These are phyloP conservation scores for Dictyostelium purpureum DNA, from an alignment of 78 protist genomes.

Conservation along the genomic window DNA sequence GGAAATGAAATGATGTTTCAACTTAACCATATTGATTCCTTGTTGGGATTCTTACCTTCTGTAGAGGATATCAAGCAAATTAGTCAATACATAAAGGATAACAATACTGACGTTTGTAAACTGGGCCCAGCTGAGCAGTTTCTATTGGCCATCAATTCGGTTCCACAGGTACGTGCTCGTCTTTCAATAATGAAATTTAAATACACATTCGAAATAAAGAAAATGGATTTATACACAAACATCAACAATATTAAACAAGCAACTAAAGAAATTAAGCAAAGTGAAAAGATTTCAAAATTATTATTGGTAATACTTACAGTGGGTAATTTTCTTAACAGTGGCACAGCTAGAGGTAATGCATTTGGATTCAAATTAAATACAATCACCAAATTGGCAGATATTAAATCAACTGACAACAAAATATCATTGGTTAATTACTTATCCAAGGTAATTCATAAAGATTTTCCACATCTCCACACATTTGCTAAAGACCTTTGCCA, in stretches of 20 bases:
- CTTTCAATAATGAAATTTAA: conserved; percentile 49
- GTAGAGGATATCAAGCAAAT: conserved; percentile 74
- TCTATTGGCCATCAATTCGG: conserved; percentile 41
- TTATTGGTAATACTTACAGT: conserved; percentile 43
- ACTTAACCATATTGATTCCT: conserved; percentile 61
- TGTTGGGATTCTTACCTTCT: conserved; percentile 66
- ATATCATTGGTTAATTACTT: conserved; percentile 44
- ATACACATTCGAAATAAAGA: conserved; percentile 44
- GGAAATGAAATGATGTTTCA: conserved; percentile 68
- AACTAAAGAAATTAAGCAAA: conserved; percentile 6
- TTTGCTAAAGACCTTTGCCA: conserved; percentile 49
- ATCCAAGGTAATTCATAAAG: conserved; percentile 41
- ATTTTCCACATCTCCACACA: background rate
- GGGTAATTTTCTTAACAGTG: conserved; percentile 84
- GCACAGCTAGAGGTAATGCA: conserved; percentile 76
- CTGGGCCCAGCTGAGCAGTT: conserved; percentile 74
- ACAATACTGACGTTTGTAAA: conserved; percentile 21
- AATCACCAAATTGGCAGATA: conserved; percentile 79
- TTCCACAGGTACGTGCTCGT: conserved; percentile 55
- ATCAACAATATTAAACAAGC: conserved; percentile 52
- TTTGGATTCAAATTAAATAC: conserved; percentile 79
- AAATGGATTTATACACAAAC: conserved; percentile 41
- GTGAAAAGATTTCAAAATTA: conserved; percentile 44
- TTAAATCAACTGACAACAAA: conserved; percentile 81
- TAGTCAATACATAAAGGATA: conserved; percentile 50